phyloP scores from a whole-genome alignment of 2,329 filamentous ascomycete species.

The Parascedosporium putredinis region DNA sequence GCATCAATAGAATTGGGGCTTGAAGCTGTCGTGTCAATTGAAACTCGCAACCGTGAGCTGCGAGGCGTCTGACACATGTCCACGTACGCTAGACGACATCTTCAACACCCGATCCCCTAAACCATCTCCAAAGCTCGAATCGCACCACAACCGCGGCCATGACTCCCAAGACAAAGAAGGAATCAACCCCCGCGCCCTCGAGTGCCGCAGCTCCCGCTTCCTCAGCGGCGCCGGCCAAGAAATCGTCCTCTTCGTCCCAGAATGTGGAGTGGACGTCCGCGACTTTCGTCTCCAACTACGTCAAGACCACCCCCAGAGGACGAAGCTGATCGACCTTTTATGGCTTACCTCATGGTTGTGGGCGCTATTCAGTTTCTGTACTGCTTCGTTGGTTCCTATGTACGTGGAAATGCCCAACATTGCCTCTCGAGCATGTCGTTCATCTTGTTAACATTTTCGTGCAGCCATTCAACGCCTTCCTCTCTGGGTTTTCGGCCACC shows the following conservation, averaged over 20 bases:
- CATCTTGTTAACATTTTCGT: slow-evolving; percentile 14
- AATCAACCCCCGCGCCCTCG: slow-evolving; percentile 18
- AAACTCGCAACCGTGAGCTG: slow-evolving; percentile 10
- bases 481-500: slow-evolving; percentile 86
- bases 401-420: slow-evolving; percentile 38
- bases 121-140: slow-evolving; percentile 6
- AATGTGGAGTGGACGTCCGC: slow-evolving; percentile 50
- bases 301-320: slow-evolving; percentile 74
- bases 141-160: slow-evolving; percentile 24
- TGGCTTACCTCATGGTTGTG: slow-evolving; percentile 75
- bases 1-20: slow-evolving; percentile 9
- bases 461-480: slow-evolving; percentile 97
- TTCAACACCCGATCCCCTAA: slow-evolving; percentile 5
- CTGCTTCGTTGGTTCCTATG: slow-evolving; percentile 88
- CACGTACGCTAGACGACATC: slow-evolving; percentile 9
- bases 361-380: slow-evolving; percentile 91
- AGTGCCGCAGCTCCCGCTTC: slow-evolving; percentile 13
- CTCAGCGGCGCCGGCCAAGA: slow-evolving; percentile 14
- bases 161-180: slow-evolving; percentile 39
- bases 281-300: slow-evolving; percentile 69
- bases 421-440: neutral
- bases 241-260: slow-evolving; percentile 18
- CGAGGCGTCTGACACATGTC: slow-evolving; percentile 12
- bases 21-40: slow-evolving; percentile 25
- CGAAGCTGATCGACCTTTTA: slow-evolving; percentile 81